Base-by-base conservation (phyloP, 2,329 filamentous ascomycete species). In the Arthrobotrys sinensis region DNA sequence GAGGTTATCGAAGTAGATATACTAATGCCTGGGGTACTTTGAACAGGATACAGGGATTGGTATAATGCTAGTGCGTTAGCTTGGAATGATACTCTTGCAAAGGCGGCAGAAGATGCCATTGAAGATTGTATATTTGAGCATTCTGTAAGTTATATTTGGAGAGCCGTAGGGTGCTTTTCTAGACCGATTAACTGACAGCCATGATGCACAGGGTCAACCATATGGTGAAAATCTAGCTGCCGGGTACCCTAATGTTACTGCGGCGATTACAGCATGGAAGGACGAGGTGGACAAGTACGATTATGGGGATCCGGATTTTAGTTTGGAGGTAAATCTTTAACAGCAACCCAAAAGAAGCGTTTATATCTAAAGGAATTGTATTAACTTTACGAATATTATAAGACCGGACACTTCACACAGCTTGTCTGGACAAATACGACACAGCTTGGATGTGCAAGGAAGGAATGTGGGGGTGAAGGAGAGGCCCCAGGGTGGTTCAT, bases 331-430 rank as follows among this genome's bases (percentile, higher is more conserved):
- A 63, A 55, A 72, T 75, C 21, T 60, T 64, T 50, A 2, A 71
- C 21, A 36, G n/a, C 19, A 1, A 50, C 11, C 24, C 24, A 28
- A 4, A 28, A 4, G 24, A 28, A 28, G 24, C 2, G 24, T 28
- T 2, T 28, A 10, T 7, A 14, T 7, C 5, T 21, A 28, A 8
- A 28, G 24, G 40, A 6, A 3, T 8, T 6, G 21, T 52, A 32
- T 32, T 72, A 24, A 64, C 19, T 1, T 36, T 40, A 24, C 10
- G 40, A 34, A 24, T 11, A 3, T 57, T 40, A 34, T 14, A 34
- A 78, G 75, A 81, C 81, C 10, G 93, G 93, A 70, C 92, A 94
- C 84, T 93, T 93, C 85, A 88, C 90, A 64, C 91, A 94, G 86
- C 86, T 94, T 34, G 87, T 94, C 75, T 94, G 92, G 92, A 88